phyloP scores from a whole-genome alignment of 257 asterid species.

The Thymus mandschuricus region DNA sequence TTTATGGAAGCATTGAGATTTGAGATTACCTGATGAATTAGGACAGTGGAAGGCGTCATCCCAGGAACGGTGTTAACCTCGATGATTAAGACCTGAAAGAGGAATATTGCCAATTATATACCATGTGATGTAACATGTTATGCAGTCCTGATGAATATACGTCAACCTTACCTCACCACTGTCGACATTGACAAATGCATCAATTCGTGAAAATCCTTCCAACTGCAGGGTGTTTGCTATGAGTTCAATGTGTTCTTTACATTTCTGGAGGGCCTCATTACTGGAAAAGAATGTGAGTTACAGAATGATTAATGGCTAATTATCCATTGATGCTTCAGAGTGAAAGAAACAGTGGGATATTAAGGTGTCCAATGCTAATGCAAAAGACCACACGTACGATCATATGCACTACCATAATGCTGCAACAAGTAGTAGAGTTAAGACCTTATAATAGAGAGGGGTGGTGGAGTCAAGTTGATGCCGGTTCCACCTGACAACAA shows the following conservation, averaged over 20 bases:
- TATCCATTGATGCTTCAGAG: no score
- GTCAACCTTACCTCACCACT: constrained; percentile 72
- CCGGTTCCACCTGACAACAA: constrained; percentile 86
- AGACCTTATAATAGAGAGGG: constrained; percentile 77
- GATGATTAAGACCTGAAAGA: constrained; percentile 70
- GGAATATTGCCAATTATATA: background rate
- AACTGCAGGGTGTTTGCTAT: constrained; percentile 77
- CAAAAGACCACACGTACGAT: no score
- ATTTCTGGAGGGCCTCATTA: constrained; percentile 58
- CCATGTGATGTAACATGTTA: background rate
- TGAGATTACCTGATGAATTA: constrained; percentile 74
- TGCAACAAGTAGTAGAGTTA: background rate
- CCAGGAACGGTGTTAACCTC: constrained; percentile 94
- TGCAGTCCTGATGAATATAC: background rate
- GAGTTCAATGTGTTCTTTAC: constrained; percentile 68
- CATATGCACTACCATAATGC: no score
- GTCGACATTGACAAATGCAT: constrained; percentile 84
- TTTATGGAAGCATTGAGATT: background rate
- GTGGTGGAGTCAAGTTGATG: constrained; percentile 92
- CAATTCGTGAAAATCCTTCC: constrained; percentile 91
- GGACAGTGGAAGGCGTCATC: constrained; percentile 94
- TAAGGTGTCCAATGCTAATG: no score
- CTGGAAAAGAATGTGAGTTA: constrained; percentile 37
- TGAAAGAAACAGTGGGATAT: no score
- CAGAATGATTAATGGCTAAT: no score